Evolutionary conservation across 306 rosid genomes (phyloP), one percentile per base, ranked within the genome.

Genomic region (Corylus americana): DNA sequence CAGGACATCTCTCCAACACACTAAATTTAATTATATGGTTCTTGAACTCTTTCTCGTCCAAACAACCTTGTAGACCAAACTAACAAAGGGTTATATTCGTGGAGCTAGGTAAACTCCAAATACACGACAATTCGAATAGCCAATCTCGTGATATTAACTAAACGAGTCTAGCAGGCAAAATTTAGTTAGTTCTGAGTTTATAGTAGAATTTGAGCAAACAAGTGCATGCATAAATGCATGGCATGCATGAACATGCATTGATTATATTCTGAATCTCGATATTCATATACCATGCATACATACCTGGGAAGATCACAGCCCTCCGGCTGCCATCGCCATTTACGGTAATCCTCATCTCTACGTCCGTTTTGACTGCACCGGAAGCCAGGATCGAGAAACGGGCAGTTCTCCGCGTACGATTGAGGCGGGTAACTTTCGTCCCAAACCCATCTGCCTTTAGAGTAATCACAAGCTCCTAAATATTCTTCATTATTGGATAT

Each of bases 381-480:
- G 73, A 96, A 96, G 12, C 99, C 99, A 0, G 94, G 94, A 83
- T 96, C 99, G 18, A 93, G 87, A 78, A 91, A 96, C 3, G 85
- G 92, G 62, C 99, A 96, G 9, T 51, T 81, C 79, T 96, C 99
- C 1, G 76, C 63, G 81, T 96, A 96, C 0, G 77, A 78, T 48
- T 70, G 74, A 71, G 17, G 63, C 0, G 85, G 22, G 25, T 83
- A 61, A 11, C 29, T 74, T 83, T 82, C 76, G 42, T 88, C 93
- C 78, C 81, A 78, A 0, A 96, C 82, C 99, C 99, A 96, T 16
- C 78, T 85, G 1, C 98, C 99, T 18, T 63, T 74, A 13, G 97
- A 91, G 76, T 83, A 89, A 83, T 91, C 97, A 55, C 94, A 90
- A 11, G 16, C 49, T 75, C 27, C 81, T 0, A 0, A 31, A 31